Base-by-base conservation (phyloP, 164 flowering plant species). In the Dillenia suffruticosa region DNA sequence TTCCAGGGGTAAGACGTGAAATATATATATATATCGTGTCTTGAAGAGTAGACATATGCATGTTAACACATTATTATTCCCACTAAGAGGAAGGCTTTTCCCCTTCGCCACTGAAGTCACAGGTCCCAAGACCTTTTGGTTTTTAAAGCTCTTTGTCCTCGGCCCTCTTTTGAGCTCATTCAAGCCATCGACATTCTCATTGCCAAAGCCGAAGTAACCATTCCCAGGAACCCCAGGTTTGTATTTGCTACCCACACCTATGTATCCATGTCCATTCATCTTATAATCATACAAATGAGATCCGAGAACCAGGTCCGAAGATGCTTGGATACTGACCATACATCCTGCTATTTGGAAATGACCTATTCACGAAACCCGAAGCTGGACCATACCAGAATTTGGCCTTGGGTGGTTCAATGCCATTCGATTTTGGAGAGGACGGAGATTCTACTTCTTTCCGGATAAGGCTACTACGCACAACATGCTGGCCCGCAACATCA, bases 81-180 rank as follows among this genome's bases (percentile, higher is more conserved):
- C 84, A 56, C 59, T 74, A 2, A 69, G 43, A 1, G 70, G 46
- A 50, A 75, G 46, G 59, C 54, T 74, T 70, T 86, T 87, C 26
- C 83, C 89, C 74, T 84, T 81, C 8, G 79, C 86, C 8, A 80
- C 79, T 45, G 80, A 19, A 13, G 79, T 63, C 5, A 67, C 54
- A 0, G 95, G 77, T 13, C 65, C 56, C 50, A 70, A 61, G 26
- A 63, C 80, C 68, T 83, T 92, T 45, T 76, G 84, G 62, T 76
- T 82, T 74, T 84, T 90, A 44, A 67, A 46, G 8, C 79, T 72
- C 64, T 84, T 86, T 11, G 86, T 83, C 57, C 98, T 80, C 0
- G 98, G 98, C 9, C 98, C 98, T 59, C 82, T 74, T 77, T 84
- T 88, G 55, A 86, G 77, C 74, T 92, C 98, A 67, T 85, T 88